phyloP scores from a whole-genome alignment of 2,329 filamentous ascomycete species.

The Hymenoscyphus albidus region DNA sequence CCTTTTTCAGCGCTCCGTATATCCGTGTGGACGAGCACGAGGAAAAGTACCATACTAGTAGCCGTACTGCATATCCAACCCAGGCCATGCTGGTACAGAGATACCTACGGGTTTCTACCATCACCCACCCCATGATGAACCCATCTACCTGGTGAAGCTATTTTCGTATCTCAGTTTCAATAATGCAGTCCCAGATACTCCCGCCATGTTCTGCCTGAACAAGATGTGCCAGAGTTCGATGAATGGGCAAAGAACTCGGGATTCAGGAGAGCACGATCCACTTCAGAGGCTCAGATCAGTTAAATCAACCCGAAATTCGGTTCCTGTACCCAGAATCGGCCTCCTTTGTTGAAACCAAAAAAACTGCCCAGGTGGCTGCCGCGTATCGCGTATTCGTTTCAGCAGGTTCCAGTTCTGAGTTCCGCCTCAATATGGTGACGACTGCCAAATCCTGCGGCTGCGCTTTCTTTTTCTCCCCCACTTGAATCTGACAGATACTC shows the following conservation, averaged over 20 bases:
- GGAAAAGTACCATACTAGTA: no score
- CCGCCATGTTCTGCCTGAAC: background rate
- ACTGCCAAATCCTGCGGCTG: background rate
- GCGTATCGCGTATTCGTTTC: background rate
- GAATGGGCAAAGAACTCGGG: background rate
- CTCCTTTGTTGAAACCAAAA: background rate
- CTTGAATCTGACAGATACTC: background rate
- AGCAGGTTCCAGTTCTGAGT: background rate
- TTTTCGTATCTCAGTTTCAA: background rate
- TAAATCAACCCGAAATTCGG: background rate
- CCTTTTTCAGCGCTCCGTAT: background rate
- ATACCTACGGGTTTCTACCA: background rate
- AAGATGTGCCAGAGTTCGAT: background rate
- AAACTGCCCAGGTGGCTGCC: background rate
- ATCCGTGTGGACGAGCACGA: background rate
- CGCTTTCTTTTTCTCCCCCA: background rate
- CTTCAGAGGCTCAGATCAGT: background rate
- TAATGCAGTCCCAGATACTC: background rate
- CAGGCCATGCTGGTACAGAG: background rate
- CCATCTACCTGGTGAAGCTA: background rate
- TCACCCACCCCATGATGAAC: background rate
- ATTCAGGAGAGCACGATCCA: background rate
- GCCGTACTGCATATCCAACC: background rate
- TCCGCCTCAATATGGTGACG: background rate
- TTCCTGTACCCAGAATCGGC: background rate